phyloP scores from a whole-genome alignment of 257 asterid species.

The Leptodermis oblonga region DNA sequence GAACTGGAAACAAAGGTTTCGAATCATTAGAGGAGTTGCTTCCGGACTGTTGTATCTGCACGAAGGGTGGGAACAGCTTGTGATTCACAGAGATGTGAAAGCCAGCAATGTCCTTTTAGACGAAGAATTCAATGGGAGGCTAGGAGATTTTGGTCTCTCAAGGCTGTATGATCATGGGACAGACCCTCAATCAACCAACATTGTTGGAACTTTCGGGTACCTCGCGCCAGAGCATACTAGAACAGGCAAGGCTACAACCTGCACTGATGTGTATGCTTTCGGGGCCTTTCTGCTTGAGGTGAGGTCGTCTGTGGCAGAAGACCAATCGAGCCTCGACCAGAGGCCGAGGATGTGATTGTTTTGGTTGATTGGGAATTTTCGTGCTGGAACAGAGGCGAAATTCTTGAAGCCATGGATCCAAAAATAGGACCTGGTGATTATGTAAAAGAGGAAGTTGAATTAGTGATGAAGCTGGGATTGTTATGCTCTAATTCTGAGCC shows the following conservation, averaged over 20 bases:
- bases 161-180: not conserved
- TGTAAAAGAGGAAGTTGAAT: conserved; percentile 32
- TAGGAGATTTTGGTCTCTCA: conserved; percentile 3
- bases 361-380: conserved; percentile 49
- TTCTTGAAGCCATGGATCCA: conserved; percentile 40
- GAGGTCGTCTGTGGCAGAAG: too few relatives aligned
- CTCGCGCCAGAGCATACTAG: not conserved
- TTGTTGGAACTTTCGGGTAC: not conserved
- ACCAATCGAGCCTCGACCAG: not conserved
- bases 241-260: too few relatives aligned
- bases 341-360: conserved; percentile 26
- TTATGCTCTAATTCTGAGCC: conserved; percentile 33
- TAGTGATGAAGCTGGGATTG: conserved; percentile 29
- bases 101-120: conserved; percentile 54
- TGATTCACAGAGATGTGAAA: conserved; percentile 59
- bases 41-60: conserved; percentile 49
- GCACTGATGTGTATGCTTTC: too few relatives aligned
- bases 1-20: conserved; percentile 45
- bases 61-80: conserved; percentile 62
- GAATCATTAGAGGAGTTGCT: conserved; percentile 52
- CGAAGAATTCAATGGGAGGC: not conserved
- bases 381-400: conserved; percentile 39
- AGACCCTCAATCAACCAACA: not conserved
- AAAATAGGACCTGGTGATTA: conserved; percentile 33
- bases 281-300: too few relatives aligned